Percentiles rank a stretch among this genome's conserved stretches.
phyloP scores from a whole-genome alignment of 495 filamentous ascomycete genomes.

The Cetradonia linearis region DNA sequence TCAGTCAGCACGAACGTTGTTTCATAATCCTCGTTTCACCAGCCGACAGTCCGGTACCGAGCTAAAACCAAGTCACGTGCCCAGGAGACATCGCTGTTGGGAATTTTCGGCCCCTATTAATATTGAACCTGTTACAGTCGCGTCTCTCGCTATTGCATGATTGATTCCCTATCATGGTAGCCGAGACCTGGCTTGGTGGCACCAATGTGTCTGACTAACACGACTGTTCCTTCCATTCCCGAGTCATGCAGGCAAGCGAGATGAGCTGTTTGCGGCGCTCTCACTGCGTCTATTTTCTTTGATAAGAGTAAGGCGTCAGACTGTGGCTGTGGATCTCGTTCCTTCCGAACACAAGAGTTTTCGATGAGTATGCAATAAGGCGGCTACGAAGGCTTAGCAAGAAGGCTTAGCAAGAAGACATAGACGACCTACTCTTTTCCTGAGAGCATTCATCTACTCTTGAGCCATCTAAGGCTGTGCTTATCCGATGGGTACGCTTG shows the following conservation, averaged over 20 bases:
- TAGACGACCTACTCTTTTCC: not conserved
- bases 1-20: conserved; percentile 1
- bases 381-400: not conserved
- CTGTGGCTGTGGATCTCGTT: not conserved
- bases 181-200: not conserved
- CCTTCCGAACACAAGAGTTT: not conserved
- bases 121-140: not conserved
- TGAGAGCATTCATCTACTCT: not conserved
- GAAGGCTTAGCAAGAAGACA: not conserved
- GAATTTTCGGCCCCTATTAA: not conserved
- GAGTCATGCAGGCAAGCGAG: not conserved
- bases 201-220: not conserved
- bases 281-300: not conserved
- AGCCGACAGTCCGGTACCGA: not conserved
- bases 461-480: not conserved
- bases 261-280: not conserved
- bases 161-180: not conserved
- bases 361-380: too few relatives aligned
- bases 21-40: not conserved
- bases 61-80: not conserved
- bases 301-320: not conserved
- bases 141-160: not conserved
- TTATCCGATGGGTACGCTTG: not conserved
- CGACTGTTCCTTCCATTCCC: not conserved
- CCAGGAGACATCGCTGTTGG: not conserved